A percentile compares a stretch with the other conserved stretches of the same genome.
Evolutionary conservation across 345 rosid genomes (phyloP).

Genomic region (Lepidium aucheri): DNA sequence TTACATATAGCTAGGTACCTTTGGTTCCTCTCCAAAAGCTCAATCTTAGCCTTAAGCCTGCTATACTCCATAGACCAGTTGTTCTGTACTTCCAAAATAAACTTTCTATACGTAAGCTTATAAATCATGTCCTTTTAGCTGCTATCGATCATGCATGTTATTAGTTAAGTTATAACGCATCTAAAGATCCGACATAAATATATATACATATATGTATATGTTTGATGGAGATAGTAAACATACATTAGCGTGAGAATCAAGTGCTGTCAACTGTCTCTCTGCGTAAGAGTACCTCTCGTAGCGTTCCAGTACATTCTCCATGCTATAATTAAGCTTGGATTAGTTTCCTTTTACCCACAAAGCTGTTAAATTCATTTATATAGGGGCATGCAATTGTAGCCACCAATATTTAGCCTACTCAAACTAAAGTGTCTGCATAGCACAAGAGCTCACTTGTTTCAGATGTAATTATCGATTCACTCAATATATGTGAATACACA

Average conservation of each 20-base stretch:
- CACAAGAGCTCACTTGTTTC: not conserved
- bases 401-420: no score
- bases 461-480: not conserved
- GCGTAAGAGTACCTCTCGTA: constrained; percentile 53
- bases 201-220: not conserved
- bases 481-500: not conserved
- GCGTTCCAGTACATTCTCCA: constrained; percentile 63
- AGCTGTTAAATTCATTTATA: not conserved
- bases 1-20: constrained; percentile 35
- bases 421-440: no score
- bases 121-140: not conserved
- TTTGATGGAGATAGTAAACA: not conserved
- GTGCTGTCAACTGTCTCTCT: constrained; percentile 40
- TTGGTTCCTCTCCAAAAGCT: constrained; percentile 69
- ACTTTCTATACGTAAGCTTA: not conserved
- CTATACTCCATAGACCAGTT: constrained; percentile 70
- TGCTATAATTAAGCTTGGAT: constrained; percentile 29
- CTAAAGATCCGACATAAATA: not conserved
- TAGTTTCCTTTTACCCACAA: not conserved
- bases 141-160: not conserved
- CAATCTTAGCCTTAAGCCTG: constrained; percentile 73
- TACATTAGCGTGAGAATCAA: constrained; percentile 31
- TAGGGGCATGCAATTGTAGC: not conserved
- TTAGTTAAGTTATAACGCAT: not conserved
- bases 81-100: constrained; percentile 27